Conservation (phyloP, 768 basidiomycete species). For the Crucibulum laeve region DNA sequence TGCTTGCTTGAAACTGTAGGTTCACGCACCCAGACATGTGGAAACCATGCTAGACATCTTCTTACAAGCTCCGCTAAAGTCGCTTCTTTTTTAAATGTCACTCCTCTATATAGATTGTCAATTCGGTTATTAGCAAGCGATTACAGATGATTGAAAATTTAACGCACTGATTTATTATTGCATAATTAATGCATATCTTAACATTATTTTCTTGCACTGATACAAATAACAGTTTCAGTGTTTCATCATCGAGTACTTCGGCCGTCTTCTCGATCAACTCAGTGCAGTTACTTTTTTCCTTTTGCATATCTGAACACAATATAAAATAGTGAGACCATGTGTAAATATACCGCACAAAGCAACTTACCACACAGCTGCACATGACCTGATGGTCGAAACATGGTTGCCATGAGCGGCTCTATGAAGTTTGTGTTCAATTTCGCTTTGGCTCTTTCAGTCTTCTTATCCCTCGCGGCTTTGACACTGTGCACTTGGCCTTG, state of each 20-base stretch:
- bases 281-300: conserved; percentile 3
- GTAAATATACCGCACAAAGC: neutral
- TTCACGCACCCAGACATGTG: neutral
- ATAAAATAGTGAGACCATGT: neutral
- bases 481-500: conserved; percentile 12
- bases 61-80: neutral
- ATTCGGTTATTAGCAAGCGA: neutral
- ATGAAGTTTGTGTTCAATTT: conserved; percentile 11
- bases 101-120: neutral
- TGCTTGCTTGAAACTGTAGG: neutral
- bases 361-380: conserved; percentile 12
- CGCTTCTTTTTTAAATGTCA: neutral
- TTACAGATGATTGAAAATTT: neutral
- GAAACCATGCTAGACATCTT: neutral
- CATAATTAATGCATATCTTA: conserved; percentile 10
- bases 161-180: conserved; percentile 5
- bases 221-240: conserved; percentile 14
- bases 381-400: conserved; percentile 12
- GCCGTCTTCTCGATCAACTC: conserved; percentile 14
- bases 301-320: conserved; percentile 14
- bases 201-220: conserved; percentile 21
- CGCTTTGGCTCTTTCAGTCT: conserved; percentile 5
- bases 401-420: conserved; percentile 8
- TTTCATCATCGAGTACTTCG: conserved; percentile 9
- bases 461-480: conserved; percentile 8